A percentile compares a stretch with the other conserved stretches of the same genome.
Conservation (phyloP, 2,329 filamentous ascomycete genomes). For the Colletotrichum ledebouriae region DNA sequence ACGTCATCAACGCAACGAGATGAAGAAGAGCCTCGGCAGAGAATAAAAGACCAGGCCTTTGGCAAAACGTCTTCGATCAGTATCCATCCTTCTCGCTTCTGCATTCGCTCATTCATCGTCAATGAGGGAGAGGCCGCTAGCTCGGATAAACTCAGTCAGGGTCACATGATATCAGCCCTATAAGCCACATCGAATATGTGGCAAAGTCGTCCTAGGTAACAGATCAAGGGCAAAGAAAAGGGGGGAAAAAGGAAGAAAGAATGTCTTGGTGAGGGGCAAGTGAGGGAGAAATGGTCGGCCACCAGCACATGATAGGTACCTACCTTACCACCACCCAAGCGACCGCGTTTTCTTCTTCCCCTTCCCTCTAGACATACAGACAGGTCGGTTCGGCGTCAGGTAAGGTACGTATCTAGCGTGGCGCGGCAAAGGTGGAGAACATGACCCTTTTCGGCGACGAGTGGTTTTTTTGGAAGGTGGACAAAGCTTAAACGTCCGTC, state of each 20-base stretch:
- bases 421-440: constrained; percentile 1
- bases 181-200: constrained; percentile 20
- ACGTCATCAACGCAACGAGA: neutral
- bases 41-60: no score
- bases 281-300: no score
- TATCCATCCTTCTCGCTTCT: neutral
- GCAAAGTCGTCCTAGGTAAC: neutral
- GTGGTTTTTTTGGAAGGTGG: no score
- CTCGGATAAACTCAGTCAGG: no score
- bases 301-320: no score
- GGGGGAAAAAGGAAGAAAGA: neutral
- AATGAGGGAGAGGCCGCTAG: constrained; percentile 23
- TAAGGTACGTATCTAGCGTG: neutral
- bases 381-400: no score
- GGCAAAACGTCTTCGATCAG: neutral
- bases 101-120: neutral
- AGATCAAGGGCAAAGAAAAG: no score
- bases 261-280: no score
- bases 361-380: no score
- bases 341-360: no score
- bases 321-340: no score
- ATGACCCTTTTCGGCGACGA: constrained; percentile 7
- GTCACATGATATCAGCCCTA: constrained; percentile 40
- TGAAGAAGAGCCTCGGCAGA: no score
- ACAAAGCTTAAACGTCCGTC: neutral